Percentiles rank a stretch among this genome's conserved stretches.
phyloP scores from a whole-genome alignment of 805 yeast genomes.

The Tetrapisispora taiwanensis region DNA sequence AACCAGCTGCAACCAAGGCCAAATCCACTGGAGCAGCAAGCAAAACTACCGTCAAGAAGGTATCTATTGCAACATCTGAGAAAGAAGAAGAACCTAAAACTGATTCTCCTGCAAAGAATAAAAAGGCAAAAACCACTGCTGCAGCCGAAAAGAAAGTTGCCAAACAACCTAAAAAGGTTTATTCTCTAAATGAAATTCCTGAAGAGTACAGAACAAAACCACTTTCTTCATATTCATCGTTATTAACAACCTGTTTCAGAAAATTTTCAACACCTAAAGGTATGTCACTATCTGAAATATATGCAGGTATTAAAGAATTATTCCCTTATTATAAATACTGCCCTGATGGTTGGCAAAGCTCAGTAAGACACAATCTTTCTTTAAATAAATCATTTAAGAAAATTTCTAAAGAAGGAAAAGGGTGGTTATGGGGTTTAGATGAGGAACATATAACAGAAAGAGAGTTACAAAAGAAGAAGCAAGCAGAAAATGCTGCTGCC shows the following conservation, averaged over 20 bases:
- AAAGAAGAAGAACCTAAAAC: background rate
- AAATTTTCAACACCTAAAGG: slow-evolving; percentile 60
- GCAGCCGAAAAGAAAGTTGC: slow-evolving; percentile 41
- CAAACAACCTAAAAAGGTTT: slow-evolving; percentile 50
- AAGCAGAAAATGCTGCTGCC: slow-evolving; percentile 54
- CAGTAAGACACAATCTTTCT: slow-evolving; percentile 82
- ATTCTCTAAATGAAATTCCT: slow-evolving; percentile 78
- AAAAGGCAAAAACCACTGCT: slow-evolving; percentile 16
- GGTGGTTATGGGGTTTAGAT: slow-evolving; percentile 91
- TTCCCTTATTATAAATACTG: slow-evolving; percentile 91
- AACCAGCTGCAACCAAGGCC: slow-evolving; percentile 3
- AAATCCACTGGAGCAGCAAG: slow-evolving; percentile 3
- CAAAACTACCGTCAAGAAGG: slow-evolving; percentile 4
- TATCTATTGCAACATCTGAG: background rate
- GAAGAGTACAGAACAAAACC: slow-evolving; percentile 81
- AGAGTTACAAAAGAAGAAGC: slow-evolving; percentile 61
- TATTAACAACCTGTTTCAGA: slow-evolving; percentile 71
- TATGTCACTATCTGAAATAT: slow-evolving; percentile 73
- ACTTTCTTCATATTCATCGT: slow-evolving; percentile 62
- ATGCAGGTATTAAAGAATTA: slow-evolving; percentile 73
- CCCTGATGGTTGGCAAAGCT: slow-evolving; percentile 96
- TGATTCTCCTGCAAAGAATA: slow-evolving; percentile 2
- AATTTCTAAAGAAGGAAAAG: slow-evolving; percentile 79
- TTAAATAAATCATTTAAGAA: slow-evolving; percentile 77
- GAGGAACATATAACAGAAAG: slow-evolving; percentile 74